Percentiles rank a stretch among this genome's conserved stretches.
phyloP scores from a whole-genome alignment of 768 basidiomycete species.

The Lactifluus hygrophoroides region DNA sequence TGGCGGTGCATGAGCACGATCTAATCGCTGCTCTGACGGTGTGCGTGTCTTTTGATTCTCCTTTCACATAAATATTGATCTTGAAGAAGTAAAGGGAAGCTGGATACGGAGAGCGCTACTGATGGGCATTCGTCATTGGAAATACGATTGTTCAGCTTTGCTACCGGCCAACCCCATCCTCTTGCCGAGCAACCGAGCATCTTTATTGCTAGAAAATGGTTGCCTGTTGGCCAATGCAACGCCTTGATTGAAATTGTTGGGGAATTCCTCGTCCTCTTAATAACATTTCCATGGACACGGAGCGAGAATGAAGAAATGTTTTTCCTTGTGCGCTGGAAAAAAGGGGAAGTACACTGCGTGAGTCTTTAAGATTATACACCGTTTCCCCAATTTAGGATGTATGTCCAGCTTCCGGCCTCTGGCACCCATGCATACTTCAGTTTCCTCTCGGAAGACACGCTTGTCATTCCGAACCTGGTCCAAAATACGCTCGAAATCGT shows the following conservation, averaged over 20 bases:
- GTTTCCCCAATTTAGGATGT: not conserved
- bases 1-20: slow-evolving; percentile 18
- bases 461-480: slow-evolving; percentile 24
- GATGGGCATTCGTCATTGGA: slow-evolving; percentile 6
- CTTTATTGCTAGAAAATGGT: slow-evolving; percentile 4
- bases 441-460: slow-evolving; percentile 22
- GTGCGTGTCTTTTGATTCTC: slow-evolving; percentile 8
- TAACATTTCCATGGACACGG: slow-evolving; percentile 11
- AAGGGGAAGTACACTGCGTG: slow-evolving; percentile 21
- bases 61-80: not conserved
- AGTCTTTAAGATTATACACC: slow-evolving; percentile 6
- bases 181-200: slow-evolving; percentile 10
- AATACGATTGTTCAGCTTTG: slow-evolving; percentile 14
- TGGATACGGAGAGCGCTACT: not conserved
- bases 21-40: slow-evolving; percentile 13
- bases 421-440: slow-evolving; percentile 23
- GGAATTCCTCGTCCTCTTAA: slow-evolving; percentile 11
- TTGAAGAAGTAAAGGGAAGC: not conserved
- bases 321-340: slow-evolving; percentile 25
- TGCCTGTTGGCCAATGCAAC: slow-evolving; percentile 6
- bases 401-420: slow-evolving; percentile 13
- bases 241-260: slow-evolving; percentile 19
- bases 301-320: slow-evolving; percentile 16
- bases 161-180: slow-evolving; percentile 15
- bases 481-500: slow-evolving; percentile 22